Percentiles rank a stretch among this genome's conserved stretches.
Conservation (phyloP, 164 flowering plant genomes). For the Protea cynaroides region DNA sequence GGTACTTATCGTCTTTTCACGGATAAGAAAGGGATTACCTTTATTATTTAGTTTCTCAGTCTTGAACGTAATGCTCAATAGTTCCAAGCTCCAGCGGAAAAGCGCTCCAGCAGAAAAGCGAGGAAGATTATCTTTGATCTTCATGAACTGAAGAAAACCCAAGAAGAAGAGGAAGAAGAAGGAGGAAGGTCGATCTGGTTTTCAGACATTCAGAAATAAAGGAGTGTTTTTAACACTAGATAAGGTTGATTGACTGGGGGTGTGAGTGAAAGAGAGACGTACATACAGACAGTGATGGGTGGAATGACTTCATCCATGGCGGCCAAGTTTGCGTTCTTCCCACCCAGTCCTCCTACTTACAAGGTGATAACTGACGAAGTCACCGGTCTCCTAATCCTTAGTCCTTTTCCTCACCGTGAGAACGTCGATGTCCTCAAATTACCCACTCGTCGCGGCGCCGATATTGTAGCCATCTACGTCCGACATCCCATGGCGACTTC, state of each 20-base stretch:
- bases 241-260: not conserved
- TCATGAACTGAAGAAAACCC: no score
- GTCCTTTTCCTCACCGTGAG: slow-evolving; percentile 74
- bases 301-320: slow-evolving; percentile 97
- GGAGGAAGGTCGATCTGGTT: no score
- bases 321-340: slow-evolving; percentile 90
- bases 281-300: slow-evolving; percentile 51
- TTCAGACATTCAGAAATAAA: not conserved
- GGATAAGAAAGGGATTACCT: no score
- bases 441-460: slow-evolving; percentile 68
- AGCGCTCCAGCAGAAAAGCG: no score
- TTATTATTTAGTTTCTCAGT: no score
- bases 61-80: no score
- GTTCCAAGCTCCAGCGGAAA: no score
- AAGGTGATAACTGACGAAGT: slow-evolving; percentile 52
- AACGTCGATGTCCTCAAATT: slow-evolving; percentile 73
- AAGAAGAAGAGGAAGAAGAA: no score
- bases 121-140: no score
- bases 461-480: slow-evolving; percentile 71
- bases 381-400: slow-evolving; percentile 52
- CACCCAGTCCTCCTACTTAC: slow-evolving; percentile 31
- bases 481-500: slow-evolving; percentile 83
- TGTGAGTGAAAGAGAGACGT: not conserved
- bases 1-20: no score
- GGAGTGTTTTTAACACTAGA: not conserved